These are phyloP conservation scores for Casuarina equisetifolia DNA, from an alignment of 306 rosid species.

Conservation along the genomic window DNA sequence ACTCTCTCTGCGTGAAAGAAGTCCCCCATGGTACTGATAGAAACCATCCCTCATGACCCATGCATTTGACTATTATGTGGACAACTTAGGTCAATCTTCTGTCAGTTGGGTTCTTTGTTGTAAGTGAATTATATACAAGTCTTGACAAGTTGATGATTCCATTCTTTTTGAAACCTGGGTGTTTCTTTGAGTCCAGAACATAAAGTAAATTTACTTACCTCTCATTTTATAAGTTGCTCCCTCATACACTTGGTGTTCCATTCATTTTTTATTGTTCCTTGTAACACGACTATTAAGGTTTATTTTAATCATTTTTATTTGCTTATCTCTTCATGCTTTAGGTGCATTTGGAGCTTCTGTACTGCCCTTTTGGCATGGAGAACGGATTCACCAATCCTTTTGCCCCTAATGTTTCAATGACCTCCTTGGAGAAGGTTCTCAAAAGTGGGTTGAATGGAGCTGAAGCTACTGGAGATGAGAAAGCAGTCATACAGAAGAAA, in stretches of 20 bases:
- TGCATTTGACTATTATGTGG: not conserved
- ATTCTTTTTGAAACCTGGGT: not conserved
- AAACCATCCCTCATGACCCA: not conserved
- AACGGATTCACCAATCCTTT: slow-evolving; percentile 77
- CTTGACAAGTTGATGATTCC: not conserved
- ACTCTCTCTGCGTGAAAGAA: not conserved
- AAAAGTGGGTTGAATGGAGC: slow-evolving; percentile 60
- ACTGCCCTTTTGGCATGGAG: slow-evolving; percentile 78
- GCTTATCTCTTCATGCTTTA: slow-evolving; percentile 33
- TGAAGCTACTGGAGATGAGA: slow-evolving; percentile 62
- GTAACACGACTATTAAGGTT: slow-evolving; percentile 22
- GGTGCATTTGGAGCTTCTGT: slow-evolving; percentile 95
- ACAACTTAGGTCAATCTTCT: not conserved
- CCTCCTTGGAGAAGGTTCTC: slow-evolving; percentile 84
- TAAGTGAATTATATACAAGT: not conserved
- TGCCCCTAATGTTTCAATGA: slow-evolving; percentile 59
- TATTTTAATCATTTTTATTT: slow-evolving; percentile 1
- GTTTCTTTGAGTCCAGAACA: not conserved
- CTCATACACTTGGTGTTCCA: not conserved
- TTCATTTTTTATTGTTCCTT: not conserved
- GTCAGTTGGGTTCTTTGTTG: slow-evolving; percentile 1
- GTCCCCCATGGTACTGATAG: not conserved
- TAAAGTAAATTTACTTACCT: not conserved
- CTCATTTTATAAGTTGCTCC: not conserved
- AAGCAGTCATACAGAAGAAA: slow-evolving; percentile 57